These are phyloP conservation scores for Jimgerdemannia flammicorona DNA, from an alignment of 192 early-diverging fungal species.

Conservation along the genomic window DNA sequence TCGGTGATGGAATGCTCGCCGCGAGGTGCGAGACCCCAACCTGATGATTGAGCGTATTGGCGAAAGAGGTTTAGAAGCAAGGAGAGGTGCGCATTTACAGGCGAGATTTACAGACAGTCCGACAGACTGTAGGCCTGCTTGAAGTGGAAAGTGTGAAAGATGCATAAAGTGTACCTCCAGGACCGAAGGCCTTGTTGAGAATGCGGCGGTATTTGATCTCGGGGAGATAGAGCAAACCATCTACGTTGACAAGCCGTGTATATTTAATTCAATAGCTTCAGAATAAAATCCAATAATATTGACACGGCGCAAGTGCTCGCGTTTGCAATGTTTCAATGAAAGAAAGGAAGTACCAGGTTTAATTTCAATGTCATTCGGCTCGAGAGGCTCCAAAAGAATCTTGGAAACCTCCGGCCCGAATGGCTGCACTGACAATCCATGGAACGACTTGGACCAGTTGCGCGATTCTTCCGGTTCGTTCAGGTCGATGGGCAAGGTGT, in stretches of 20 bases:
- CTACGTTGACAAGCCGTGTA: slow-evolving; percentile 24
- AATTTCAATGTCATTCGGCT: slow-evolving; percentile 84
- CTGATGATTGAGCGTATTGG: slow-evolving; percentile 1
- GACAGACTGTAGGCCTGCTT: no score
- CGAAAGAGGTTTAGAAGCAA: neutral
- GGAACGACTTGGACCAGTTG: slow-evolving; percentile 70
- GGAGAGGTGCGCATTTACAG: no score
- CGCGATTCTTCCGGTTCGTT: slow-evolving; percentile 20
- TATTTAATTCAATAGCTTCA: neutral
- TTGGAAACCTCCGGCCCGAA: slow-evolving; percentile 71
- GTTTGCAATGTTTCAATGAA: neutral
- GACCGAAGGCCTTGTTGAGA: slow-evolving; percentile 92
- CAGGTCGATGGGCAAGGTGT: slow-evolving; percentile 2
- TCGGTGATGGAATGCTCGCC: slow-evolving; percentile 80
- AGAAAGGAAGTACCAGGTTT: slow-evolving; percentile 64
- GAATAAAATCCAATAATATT: neutral
- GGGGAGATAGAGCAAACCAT: slow-evolving; percentile 91
- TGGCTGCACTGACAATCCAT: slow-evolving; percentile 68
- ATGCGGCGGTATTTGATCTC: slow-evolving; percentile 98
- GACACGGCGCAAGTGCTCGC: neutral
- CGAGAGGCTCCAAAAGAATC: slow-evolving; percentile 65
- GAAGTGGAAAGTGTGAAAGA: neutral
- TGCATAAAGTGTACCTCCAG: slow-evolving; percentile 54
- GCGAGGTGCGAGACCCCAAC: slow-evolving; percentile 84
- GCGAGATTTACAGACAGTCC: no score